Base-by-base conservation (phyloP, 2,329 filamentous ascomycete genomes). In the Sarocladium kiliense region DNA sequence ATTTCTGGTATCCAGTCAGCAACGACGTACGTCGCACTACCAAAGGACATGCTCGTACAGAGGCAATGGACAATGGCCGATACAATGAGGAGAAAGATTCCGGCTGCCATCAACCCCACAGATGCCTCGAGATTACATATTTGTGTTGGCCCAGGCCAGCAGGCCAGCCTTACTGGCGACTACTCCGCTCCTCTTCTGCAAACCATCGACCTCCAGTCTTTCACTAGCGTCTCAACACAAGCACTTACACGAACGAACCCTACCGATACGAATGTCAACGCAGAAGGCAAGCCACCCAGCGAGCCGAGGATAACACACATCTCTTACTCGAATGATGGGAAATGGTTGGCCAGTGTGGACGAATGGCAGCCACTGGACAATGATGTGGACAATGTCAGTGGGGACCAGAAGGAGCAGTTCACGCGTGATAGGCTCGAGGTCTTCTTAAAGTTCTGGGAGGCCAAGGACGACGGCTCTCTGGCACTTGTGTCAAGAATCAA, bases 261-360 rank as follows among this genome's bases (percentile, higher is more conserved):
- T 3, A 96, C 93, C 0, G 88, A 90, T 57, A 75, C 89, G 60
- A 95, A 91, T 63, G 77, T 87, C 39, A 87, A 86, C 7, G 86
- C 86, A 14, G 86, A 88, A 60, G 85, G 88, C 4, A 79, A 82
- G 53, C 78, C 81, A 3, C 83, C 97, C 51, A 78, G 83, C 14
- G 89, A 96, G 62, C 93, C 94, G 1, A 82, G 87, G 58, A 81
- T 96, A 47, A 87, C 82, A 6, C 82, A 88, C 55, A 75, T 97
- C 53, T 81, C 86, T 42, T 84, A 94, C 61, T 93, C 89, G 42
- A 75, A 80, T 51, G 87, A 97, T 65, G 93, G 93, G 18, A 80
- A 84, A 60, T 97, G 93, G 92, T 80, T 99, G 56, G 92, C 88
- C 3, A 97, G 91, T 1, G 82, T 96, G 1, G 94, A 99, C 66